Conservation (phyloP, 805 yeast genomes). For the Wickerhamomyces tratensis region DNA sequence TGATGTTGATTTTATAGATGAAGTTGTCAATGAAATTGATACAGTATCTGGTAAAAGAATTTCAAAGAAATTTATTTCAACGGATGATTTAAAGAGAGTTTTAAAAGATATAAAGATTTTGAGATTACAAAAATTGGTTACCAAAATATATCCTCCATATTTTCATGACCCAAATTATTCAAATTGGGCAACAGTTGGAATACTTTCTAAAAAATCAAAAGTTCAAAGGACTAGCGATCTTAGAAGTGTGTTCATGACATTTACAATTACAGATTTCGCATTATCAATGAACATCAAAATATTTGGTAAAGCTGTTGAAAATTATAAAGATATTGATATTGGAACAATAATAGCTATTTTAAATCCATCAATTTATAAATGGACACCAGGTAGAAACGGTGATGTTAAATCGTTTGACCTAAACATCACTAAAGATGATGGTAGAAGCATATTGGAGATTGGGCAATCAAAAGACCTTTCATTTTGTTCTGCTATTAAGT, state of each 20-base stretch:
- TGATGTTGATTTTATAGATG: background rate
- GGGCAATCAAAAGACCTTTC: conserved; percentile 66
- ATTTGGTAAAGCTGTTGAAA: conserved; percentile 58
- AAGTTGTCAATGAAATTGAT: conserved; percentile 29
- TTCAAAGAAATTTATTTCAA: conserved; percentile 35
- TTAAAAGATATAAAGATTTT: conserved; percentile 44
- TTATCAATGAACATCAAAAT: conserved; percentile 50
- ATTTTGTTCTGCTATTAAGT: conserved; percentile 40
- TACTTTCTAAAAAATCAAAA: conserved; percentile 47
- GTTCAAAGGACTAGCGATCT: conserved; percentile 34
- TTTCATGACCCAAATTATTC: conserved; percentile 59
- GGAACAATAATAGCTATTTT: conserved; percentile 71
- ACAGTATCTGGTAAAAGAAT: conserved; percentile 33
- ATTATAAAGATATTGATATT: conserved; percentile 60
- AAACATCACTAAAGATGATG: conserved; percentile 34
- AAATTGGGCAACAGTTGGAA: conserved; percentile 77
- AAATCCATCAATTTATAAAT: conserved; percentile 56
- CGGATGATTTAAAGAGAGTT: conserved; percentile 22
- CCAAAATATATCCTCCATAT: conserved; percentile 60
- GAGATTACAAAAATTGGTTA: conserved; percentile 47
- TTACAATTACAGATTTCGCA: conserved; percentile 61
- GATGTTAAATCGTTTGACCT: conserved; percentile 39
- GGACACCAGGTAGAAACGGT: conserved; percentile 20
- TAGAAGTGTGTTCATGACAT: conserved; percentile 45
- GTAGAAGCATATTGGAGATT: conserved; percentile 54